Conservation (phyloP, 768 basidiomycete genomes). For the Aureoboletus auriporus region DNA sequence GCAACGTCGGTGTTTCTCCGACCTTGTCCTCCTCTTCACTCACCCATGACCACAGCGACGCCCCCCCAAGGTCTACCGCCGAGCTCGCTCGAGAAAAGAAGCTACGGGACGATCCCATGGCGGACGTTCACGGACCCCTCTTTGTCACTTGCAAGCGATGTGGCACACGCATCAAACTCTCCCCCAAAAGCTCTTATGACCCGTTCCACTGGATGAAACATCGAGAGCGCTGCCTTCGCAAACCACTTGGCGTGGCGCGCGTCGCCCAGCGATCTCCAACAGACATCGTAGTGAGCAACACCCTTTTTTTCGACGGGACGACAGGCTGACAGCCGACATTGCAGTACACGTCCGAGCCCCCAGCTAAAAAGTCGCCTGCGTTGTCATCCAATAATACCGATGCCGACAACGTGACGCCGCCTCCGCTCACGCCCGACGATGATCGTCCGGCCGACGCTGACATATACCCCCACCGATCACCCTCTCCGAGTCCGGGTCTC, state of each 20-base stretch:
- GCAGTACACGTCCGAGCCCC: conserved; percentile 15
- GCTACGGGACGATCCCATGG: conserved; percentile 51
- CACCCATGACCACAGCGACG: conserved; percentile 22
- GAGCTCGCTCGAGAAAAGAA: conserved; percentile 48
- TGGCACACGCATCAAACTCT: conserved; percentile 56
- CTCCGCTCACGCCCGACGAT: conserved; percentile 36
- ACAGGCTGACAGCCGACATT: conserved; percentile 2
- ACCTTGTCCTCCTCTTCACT: conserved; percentile 2
- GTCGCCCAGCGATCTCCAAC: conserved; percentile 15
- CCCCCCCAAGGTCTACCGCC: conserved; percentile 35
- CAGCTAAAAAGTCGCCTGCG: conserved; percentile 20
- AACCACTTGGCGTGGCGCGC: conserved; percentile 24
- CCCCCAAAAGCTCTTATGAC: conserved; percentile 62
- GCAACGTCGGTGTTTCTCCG: conserved; percentile 17
- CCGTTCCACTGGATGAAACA: conserved; percentile 67
- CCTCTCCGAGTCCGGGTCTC: conserved; percentile 17
- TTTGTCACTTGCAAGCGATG: conserved; percentile 56
- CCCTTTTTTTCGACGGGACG: too few species aligned
- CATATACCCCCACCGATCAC: conserved; percentile 22
- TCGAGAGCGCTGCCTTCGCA: conserved; percentile 54
- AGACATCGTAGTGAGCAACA: conserved; percentile 13
- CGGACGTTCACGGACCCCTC: conserved; percentile 45
- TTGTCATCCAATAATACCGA: conserved; percentile 27
- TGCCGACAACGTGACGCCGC: conserved; percentile 30
- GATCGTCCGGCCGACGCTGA: conserved; percentile 19